These are phyloP conservation scores for Wallacemonas sp. DNA, from an alignment of 208 protist genomes.

Conservation along the genomic window DNA sequence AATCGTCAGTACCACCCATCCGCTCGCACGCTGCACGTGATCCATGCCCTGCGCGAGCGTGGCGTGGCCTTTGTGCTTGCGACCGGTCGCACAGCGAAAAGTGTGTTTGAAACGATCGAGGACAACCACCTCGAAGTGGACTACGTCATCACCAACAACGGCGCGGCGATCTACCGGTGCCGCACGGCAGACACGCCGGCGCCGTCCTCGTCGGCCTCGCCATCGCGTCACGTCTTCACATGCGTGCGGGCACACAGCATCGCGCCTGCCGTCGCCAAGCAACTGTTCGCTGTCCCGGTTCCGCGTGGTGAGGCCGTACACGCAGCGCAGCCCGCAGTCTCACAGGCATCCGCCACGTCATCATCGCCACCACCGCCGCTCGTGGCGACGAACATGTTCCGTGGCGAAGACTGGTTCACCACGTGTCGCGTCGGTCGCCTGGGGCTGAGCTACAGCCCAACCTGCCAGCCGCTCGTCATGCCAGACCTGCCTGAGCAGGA, in stretches of 20 bases:
- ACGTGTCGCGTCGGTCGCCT: constrained; percentile 18
- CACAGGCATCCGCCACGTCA: no score
- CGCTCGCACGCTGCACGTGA: constrained; percentile 37
- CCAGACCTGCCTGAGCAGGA: constrained; percentile 15
- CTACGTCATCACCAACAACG: constrained; percentile 50
- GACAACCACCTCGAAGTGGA: constrained; percentile 20
- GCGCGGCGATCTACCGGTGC: constrained; percentile 21
- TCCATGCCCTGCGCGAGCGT: constrained; percentile 36
- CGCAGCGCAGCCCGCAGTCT: no score
- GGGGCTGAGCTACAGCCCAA: constrained; percentile 24
- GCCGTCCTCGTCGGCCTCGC: no score
- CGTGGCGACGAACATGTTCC: constrained; percentile 31
- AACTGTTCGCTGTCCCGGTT: constrained; percentile 17
- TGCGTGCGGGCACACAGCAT: constrained; percentile 22
- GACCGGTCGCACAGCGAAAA: constrained; percentile 40
- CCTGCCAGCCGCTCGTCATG: constrained; percentile 32
- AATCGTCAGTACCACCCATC: constrained; percentile 35
- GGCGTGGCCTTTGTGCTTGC: constrained; percentile 39
- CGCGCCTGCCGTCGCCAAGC: constrained; percentile 12
- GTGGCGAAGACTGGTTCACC: constrained; percentile 37
- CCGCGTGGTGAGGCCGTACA: background rate
- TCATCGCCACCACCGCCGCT: background rate
- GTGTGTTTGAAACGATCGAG: constrained; percentile 40
- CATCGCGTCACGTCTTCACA: constrained; percentile 3
- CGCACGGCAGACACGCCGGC: no score